Conservation (phyloP, 169 alveolate species). For the Plasmodium coatneyi region DNA sequence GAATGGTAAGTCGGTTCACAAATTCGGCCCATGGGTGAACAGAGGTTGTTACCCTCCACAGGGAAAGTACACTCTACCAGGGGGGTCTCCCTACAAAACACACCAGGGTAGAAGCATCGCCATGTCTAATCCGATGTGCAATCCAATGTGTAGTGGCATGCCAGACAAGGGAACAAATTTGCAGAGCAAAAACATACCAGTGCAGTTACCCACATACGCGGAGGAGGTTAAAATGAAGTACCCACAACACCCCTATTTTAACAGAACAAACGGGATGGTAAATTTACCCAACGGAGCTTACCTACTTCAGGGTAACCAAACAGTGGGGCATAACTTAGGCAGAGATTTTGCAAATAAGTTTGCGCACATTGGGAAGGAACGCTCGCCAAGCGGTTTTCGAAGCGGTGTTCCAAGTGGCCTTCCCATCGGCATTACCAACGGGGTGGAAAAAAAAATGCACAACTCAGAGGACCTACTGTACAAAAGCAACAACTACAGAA, state of each 20-base stretch:
- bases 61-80: neutral
- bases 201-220: neutral
- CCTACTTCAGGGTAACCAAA: neutral
- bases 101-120: neutral
- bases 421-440: neutral
- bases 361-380: neutral
- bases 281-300: neutral
- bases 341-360: neutral
- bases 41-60: neutral
- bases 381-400: neutral
- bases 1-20: neutral
- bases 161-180: neutral
- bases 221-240: neutral
- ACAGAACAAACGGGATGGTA: neutral
- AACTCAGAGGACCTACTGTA: constrained; percentile 59
- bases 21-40: neutral
- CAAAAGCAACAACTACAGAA: neutral
- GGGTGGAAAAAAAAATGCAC: constrained; percentile 15
- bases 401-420: neutral
- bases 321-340: neutral
- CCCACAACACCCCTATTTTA: neutral
- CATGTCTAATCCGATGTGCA: neutral
- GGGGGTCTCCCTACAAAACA: neutral
- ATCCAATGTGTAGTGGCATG: neutral
- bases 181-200: neutral